Evolutionary conservation across 169 alveolate species (phyloP).

Genomic region (Cryptosporidium parvum): DNA sequence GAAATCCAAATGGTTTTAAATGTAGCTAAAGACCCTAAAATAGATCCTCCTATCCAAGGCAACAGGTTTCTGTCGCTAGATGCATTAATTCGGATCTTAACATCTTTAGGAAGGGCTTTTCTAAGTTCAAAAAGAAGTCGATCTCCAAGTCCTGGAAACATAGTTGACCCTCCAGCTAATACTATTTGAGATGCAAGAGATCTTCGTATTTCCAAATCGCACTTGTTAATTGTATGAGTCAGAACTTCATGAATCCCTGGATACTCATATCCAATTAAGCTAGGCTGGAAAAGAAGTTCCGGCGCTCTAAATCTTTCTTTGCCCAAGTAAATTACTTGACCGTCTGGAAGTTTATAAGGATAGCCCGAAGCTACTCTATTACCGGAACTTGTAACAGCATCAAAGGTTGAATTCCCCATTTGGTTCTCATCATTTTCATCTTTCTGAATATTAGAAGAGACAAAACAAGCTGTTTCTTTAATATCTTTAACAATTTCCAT

Average conservation of each 20-base stretch:
- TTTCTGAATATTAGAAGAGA: conserved; percentile 68
- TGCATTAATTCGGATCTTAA: conserved; percentile 78
- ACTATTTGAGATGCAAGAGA: conserved; percentile 83
- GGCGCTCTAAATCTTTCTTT: conserved; percentile 89
- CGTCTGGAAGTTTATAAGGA: conserved; percentile 88
- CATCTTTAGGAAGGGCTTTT: conserved; percentile 83
- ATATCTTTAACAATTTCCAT: conserved; percentile 85
- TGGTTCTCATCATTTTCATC: conserved; percentile 76
- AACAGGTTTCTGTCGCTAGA: conserved; percentile 85
- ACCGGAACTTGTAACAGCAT: conserved; percentile 70
- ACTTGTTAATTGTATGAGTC: conserved; percentile 83
- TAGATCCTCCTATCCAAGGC: conserved; percentile 92
- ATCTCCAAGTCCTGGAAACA: conserved; percentile 88
- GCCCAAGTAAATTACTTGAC: conserved; percentile 81
- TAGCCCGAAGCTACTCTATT: conserved; percentile 78
- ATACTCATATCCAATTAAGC: conserved; percentile 85
- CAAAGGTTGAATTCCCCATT: conserved; percentile 41
- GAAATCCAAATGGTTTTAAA: conserved; percentile 89
- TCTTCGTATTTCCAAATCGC: conserved; percentile 88
- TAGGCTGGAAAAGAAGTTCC: conserved; percentile 89
- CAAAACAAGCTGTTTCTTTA: conserved; percentile 86
- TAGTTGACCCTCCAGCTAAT: conserved; percentile 89
- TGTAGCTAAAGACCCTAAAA: conserved; percentile 85
- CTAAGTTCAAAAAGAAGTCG: conserved; percentile 87
- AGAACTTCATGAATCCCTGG: conserved; percentile 86